Base-by-base conservation (phyloP, 345 rosid species). In the Citrus reticulata region DNA sequence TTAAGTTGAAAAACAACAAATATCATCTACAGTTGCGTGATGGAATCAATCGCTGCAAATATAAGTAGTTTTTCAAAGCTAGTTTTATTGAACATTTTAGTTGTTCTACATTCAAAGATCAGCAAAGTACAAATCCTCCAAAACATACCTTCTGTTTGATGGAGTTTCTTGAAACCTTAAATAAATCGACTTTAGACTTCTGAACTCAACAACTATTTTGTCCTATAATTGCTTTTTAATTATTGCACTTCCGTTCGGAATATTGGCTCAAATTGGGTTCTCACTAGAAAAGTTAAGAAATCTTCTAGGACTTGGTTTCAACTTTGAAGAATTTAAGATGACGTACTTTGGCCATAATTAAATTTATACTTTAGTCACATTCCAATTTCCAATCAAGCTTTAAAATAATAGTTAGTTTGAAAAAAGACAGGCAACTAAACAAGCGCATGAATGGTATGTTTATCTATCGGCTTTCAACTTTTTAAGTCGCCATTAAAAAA, bases 381-480 rank as follows among this genome's bases (percentile, higher is more conserved):
- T 37, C 64, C 39, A 68, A 20, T n/a, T 27, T 2, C 25, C 39
- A 7, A 49, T 10, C 74, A 32, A 64, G 49, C 49, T 66, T 37
- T 39, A 5, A 35, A 34, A 24, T 68, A 73, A 64, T 80, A 80
- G 7, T 67, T 60, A 5, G 32, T 34, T 30, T 17, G 57, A 49
- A 8, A 72, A 35, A 72, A 72, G 80, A 82, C 82, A 75, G 74
- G 64, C 64, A 77, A 68, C 75, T n/a, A 25, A 64, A 9, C 65
- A 63, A 54, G 29, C 59, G 70, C 84, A 66, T 65, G 70, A 66
- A 66, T 29, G 25, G 70, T 66, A 0, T 19, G 25, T 35, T n/a
- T 5, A 66, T 35, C 70, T 30, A 65, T 65, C 13, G 17, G 46
- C 70, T 34, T 39, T 51, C 10, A 78, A 80, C 80, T 76, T 77